Evolutionary conservation across 78 protist species (phyloP).

Genomic region (Cavenderia fasciculata): DNA sequence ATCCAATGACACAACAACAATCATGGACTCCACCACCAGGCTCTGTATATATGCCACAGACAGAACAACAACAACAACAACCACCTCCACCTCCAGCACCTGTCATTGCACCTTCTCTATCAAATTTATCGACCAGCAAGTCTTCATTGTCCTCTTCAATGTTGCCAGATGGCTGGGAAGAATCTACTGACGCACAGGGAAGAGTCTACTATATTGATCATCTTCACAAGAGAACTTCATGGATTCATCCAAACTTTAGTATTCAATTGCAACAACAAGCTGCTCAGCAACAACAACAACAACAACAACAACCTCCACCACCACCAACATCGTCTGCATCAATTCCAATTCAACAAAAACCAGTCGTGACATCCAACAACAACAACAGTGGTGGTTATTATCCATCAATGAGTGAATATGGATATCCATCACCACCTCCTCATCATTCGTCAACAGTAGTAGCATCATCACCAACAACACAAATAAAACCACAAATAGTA

Average conservation of each 20-base stretch:
- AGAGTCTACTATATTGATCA: slow-evolving; percentile 66
- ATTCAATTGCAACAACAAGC: slow-evolving; percentile 19
- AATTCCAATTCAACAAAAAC: slow-evolving; percentile 5
- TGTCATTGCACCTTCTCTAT: neutral
- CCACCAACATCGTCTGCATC: neutral
- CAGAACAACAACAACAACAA: neutral
- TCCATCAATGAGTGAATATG: slow-evolving; percentile 69
- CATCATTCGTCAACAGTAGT: no score
- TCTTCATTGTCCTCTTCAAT: slow-evolving; percentile 27
- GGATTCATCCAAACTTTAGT: slow-evolving; percentile 63
- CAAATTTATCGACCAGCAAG: slow-evolving; percentile 16
- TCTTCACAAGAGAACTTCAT: slow-evolving; percentile 49
- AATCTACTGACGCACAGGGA: slow-evolving; percentile 55
- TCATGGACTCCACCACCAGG: slow-evolving; percentile 25
- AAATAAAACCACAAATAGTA: neutral
- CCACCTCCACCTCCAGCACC: slow-evolving; percentile 21
- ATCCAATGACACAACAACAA: slow-evolving; percentile 71
- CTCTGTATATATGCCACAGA: neutral
- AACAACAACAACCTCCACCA: slow-evolving; percentile 17
- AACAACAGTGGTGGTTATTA: neutral
- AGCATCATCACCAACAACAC: neutral
- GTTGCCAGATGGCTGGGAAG: slow-evolving; percentile 74
- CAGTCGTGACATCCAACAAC: neutral
- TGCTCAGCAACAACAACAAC: neutral
- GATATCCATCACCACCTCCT: neutral